Evolutionary conservation across 1,139 yeast genomes (phyloP), one percentile per base, ranked within the genome.

Genomic region (Kodamaea suecica): DNA sequence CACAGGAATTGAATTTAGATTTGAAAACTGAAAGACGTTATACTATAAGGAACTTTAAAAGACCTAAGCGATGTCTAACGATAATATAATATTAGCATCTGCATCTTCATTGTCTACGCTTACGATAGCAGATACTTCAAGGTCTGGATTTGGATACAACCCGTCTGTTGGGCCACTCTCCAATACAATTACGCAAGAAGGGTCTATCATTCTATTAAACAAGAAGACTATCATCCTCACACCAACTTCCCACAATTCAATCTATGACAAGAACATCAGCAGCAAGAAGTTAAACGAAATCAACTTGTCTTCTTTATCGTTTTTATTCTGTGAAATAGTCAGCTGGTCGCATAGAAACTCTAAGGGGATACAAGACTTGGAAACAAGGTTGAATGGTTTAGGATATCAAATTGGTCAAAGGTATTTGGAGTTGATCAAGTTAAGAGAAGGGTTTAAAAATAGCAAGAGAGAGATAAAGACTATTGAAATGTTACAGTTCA

Each of bases 401-500:
- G 98, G 98, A 0, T 72, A 73, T 74, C 86, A 57, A 69, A 78
- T 50, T 66, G 79, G 78, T 8, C 75, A 69, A 42, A 50, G 66
- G 32, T 64, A 58, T 40, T 48, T 70, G 31, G 76, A 70, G 42
- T 55, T 70, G 29, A 54, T 64, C 23, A 70, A 70, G 46, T 43
- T 67, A 17, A 50, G 74, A 36, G 78, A 72, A 48, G 86, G 92
- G n/a, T 52, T 61, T 19, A 83, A 82, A 49, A 61, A 66, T 30
- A 76, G 83, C 19, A 78, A 78, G 47, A 67, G 98, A 49, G 95
- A 86, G 49, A 74, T 78, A 17, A 77, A 73, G 42, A 70, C 88
- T 2, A 69, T 92, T 17, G 95, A 88, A 33, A 74, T 87, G 14
- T 63, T 92, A 36, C 96, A 90, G 50, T 87, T 85, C 55, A 78